Evolutionary conservation across 495 filamentous ascomycete species (phyloP), one percentile per base, ranked within the genome.

Genomic region (Aspergillus carlsbadensis): DNA sequence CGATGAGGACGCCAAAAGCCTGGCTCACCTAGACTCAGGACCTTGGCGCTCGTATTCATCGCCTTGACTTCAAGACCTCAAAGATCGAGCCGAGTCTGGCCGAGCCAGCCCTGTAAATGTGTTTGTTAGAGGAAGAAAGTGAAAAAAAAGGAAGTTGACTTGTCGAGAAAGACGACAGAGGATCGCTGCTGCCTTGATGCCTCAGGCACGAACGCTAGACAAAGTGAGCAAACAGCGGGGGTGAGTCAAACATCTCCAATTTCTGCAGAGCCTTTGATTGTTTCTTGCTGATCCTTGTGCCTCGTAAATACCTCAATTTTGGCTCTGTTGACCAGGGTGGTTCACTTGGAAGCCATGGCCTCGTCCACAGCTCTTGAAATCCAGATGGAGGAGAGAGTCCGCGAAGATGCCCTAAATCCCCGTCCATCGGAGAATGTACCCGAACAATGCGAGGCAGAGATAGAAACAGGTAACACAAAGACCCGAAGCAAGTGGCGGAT

Each of bases 401-500:
- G 20, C n/a, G 29, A 48, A 21, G 37, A 20, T 56, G 24, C 44
- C 24, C 35, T 35, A 33, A 24, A 26, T 35, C 17, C 35, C 7
- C 2, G 21, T 20, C 14, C 10, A 29, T 56, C 29, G 36, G 54
- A 48, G 26, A 37, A 21, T 45, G 33, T 36, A 40, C 1, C 42
- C 13, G 45, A 46, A 42, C 17, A 41, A 50, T 22, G n/a, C 29
- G 36, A 20, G 18, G 18, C 18, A 37, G 29, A 50, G 22, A 18
- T n/a, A 6, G 42, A 45, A 2, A 22, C 15, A 36, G 47, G n/a
- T 10, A 13, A 21, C n/a, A 22, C 33, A 5, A 50, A 42, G 21
- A 5, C 59, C 26, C 60, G 66, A 34, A 59, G 61, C 24, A 63
- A 60, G 10, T 62, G 61, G 56, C 54, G 61, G 26, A 55, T 68